Percentiles rank a stretch among this genome's conserved stretches.
These are phyloP conservation scores for Articulospora tetracladia DNA, from an alignment of 495 filamentous ascomycete genomes.

Conservation along the genomic window DNA sequence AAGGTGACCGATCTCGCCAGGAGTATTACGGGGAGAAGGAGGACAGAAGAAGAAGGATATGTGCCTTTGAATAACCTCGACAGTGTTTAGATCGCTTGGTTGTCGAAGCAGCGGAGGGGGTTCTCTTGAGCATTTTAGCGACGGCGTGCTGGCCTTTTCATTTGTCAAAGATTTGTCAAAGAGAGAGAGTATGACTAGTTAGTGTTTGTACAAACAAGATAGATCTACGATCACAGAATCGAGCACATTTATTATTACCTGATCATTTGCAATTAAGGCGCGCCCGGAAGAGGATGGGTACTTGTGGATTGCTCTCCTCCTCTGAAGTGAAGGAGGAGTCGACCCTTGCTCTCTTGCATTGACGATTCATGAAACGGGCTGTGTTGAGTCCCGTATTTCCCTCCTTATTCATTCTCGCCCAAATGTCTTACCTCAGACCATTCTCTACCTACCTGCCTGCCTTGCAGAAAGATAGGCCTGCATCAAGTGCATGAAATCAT, in stretches of 20 bases:
- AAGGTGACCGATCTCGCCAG: constrained; percentile 34
- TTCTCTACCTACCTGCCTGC: neutral
- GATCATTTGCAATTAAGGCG: too few relatives aligned
- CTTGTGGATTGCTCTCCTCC: too few relatives aligned
- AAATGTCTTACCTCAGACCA: too few relatives aligned
- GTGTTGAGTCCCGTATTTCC: too few relatives aligned
- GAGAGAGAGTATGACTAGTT: neutral
- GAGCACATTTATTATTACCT: neutral
- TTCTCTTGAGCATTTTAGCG: constrained; percentile 2
- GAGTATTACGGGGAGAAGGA: constrained; percentile 30
- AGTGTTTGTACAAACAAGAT: neutral
- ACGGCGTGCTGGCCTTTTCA: neutral
- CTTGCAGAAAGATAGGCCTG: neutral
- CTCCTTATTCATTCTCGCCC: too few relatives aligned
- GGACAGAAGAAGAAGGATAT: constrained; percentile 51
- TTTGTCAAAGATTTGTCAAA: constrained; percentile 2
- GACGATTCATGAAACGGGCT: too few relatives aligned
- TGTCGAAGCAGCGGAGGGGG: neutral
- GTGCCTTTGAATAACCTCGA: constrained; percentile 42
- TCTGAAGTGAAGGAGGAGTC: too few relatives aligned
- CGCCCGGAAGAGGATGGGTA: neutral
- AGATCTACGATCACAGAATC: neutral
- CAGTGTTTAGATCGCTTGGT: constrained; percentile 13
- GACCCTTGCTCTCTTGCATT: too few relatives aligned
- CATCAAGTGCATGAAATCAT: neutral